Base-by-base conservation (phyloP, 2,329 filamentous ascomycete genomes). In the Exophiala sp. region DNA sequence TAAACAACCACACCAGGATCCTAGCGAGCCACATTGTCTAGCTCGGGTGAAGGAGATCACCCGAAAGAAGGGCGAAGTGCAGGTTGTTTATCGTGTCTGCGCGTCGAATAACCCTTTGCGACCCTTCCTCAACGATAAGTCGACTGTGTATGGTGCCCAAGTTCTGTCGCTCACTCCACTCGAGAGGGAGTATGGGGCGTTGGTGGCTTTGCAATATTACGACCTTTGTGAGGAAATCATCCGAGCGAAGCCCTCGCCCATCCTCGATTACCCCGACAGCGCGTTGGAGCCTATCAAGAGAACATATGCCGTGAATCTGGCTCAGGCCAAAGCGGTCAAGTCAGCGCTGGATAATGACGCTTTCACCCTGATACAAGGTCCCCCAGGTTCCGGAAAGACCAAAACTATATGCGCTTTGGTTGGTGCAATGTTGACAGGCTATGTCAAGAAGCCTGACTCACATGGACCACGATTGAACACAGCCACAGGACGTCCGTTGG, bases 371-470 rank as follows among this genome's bases (percentile, higher is more conserved):
- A 91, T 99, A 63, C 94, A 99, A 73, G 94, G 89, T 51, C 94
- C 94, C 47, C 94, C 94, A 1, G 94, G 94, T 70, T 96, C 94
- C 3, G 94, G 92, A 66, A 99, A 99, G 75, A 99, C 94, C 0
- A 99, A 99, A 70, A 99, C 94, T 0, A 99, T 99, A 57, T 83
- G 95, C 52, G 94, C 92, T 32, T 95, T 99, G 78, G 91, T 97
- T 20, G 94, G 94, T 34, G 89, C 90, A 35, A 77, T 99, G 12
- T 71, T 96, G 41, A 88, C 84, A 5, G 80, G 82, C 36, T 77
- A 63, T 46, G 78, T 82, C 48, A 74, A 75, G 47, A 71, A 69
- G 12, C 73, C 74, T 38, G 78, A 75, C 7, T 76, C 78, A 11
- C 69, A 77, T 14, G 72, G 81, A 36, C 69, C 69, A 20, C 72